These are phyloP conservation scores for Cryphonectria naterciae DNA, from an alignment of 2,329 filamentous ascomycete species.

Conservation along the genomic window DNA sequence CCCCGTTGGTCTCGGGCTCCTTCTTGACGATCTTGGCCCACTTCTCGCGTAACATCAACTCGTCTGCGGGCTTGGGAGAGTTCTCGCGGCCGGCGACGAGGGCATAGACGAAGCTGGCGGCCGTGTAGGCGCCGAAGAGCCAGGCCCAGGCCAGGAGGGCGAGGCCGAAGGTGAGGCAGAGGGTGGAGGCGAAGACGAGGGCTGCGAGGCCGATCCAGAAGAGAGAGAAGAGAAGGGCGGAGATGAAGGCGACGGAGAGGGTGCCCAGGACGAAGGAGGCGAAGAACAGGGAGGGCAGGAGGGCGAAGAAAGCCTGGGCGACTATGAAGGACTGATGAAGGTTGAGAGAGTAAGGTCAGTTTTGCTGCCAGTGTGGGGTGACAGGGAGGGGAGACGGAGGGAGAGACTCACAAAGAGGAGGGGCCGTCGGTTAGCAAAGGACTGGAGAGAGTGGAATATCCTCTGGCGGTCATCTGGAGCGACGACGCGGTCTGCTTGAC, in stretches of 20 bases:
- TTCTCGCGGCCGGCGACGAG: slow-evolving; percentile 20
- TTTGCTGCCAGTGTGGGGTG: background rate
- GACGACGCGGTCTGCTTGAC: slow-evolving; percentile 55
- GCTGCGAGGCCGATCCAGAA: slow-evolving; percentile 71
- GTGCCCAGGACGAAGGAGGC: slow-evolving; percentile 66
- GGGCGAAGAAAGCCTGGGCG: slow-evolving; percentile 66
- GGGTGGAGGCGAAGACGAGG: slow-evolving; percentile 68
- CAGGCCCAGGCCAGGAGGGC: slow-evolving; percentile 70
- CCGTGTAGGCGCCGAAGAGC: slow-evolving; percentile 63
- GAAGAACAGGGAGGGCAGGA: slow-evolving; percentile 72
- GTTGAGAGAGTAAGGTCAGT: slow-evolving; percentile 7
- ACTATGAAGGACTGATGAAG: slow-evolving; percentile 66
- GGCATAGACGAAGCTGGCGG: slow-evolving; percentile 52
- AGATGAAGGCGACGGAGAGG: slow-evolving; percentile 63
- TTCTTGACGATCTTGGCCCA: slow-evolving; percentile 20
- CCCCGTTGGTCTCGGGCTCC: background rate
- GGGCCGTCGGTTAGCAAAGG: slow-evolving; percentile 67
- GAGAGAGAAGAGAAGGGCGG: slow-evolving; percentile 66
- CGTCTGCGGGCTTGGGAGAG: slow-evolving; percentile 31
- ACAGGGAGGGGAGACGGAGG: background rate
- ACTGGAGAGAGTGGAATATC: slow-evolving; percentile 55
- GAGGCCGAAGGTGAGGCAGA: slow-evolving; percentile 67
- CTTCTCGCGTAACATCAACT: slow-evolving; percentile 19
- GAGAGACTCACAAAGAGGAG: slow-evolving; percentile 64
- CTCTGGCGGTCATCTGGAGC: slow-evolving; percentile 64